Conservation (phyloP, 805 yeast genomes). For the Cyberlindnera samutprakarnensis region DNA sequence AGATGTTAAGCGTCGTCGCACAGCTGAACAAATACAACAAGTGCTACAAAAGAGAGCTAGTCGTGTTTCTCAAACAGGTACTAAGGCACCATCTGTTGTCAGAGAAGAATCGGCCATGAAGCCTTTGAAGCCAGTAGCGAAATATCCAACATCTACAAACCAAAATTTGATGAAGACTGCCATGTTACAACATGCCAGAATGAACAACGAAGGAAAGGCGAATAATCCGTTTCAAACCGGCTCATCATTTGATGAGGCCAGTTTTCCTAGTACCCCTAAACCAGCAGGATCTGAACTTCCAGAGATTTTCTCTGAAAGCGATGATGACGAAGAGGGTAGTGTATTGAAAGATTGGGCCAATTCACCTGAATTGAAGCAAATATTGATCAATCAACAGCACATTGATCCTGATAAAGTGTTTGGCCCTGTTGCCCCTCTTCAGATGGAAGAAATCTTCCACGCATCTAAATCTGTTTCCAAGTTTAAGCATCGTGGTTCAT, state of each 20-base stretch:
- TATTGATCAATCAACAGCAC: conserved; percentile 37
- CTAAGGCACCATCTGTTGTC: conserved; percentile 1
- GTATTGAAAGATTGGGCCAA: conserved; percentile 55
- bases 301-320: conserved; percentile 44
- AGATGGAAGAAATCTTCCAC: conserved; percentile 62
- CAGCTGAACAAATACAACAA: conserved; percentile 17
- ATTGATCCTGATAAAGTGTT: conserved; percentile 64
- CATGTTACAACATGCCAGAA: conserved; percentile 25
- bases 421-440: conserved; percentile 66
- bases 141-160: conserved; percentile 11
- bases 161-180: conserved; percentile 27
- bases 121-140: conserved; percentile 7
- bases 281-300: conserved; percentile 29
- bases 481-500: conserved; percentile 47
- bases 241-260: not conserved
- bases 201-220: conserved; percentile 12
- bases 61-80: conserved; percentile 16
- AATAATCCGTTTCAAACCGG: conserved; percentile 9
- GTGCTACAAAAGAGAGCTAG: conserved; percentile 18
- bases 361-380: conserved; percentile 44
- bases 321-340: conserved; percentile 42
- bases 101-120: conserved; percentile 5
- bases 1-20: conserved; percentile 21
- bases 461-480: conserved; percentile 36
- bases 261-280: conserved; percentile 15